Evolutionary conservation across 208 protist species (phyloP).

Genomic region (Spongospora subterranea): DNA sequence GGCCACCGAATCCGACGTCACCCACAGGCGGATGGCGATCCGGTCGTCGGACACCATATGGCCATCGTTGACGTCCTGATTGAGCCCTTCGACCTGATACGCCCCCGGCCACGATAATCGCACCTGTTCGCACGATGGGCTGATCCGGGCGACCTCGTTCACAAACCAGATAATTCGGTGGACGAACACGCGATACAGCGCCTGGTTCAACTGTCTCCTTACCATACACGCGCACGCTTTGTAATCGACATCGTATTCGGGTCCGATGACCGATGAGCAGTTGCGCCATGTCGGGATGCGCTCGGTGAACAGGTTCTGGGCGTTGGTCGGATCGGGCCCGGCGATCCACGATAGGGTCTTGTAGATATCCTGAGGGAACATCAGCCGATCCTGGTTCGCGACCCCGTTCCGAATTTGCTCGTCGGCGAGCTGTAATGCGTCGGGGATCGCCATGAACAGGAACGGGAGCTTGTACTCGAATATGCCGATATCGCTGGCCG

Average conservation of each 20-base stretch:
- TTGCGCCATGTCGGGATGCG: neutral
- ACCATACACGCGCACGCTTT: neutral
- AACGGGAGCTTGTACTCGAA: slow-evolving; percentile 35
- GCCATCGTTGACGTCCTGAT: neutral
- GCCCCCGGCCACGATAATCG: neutral
- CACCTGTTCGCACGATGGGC: slow-evolving; percentile 5
- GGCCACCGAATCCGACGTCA: neutral
- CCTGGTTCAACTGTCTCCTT: neutral
- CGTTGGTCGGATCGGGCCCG: neutral
- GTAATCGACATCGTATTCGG: slow-evolving; percentile 44
- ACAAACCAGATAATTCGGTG: neutral
- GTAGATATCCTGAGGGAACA: slow-evolving; percentile 32
- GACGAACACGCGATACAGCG: neutral
- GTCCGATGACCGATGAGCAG: slow-evolving; percentile 6
- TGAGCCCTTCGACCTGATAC: neutral
- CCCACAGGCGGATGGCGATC: neutral
- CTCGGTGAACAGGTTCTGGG: neutral
- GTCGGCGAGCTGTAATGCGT: neutral
- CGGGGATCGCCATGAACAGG: slow-evolving; percentile 17
- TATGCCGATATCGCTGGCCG: slow-evolving; percentile 10
- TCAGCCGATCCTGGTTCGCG: neutral
- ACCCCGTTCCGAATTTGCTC: neutral
- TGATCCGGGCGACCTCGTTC: neutral
- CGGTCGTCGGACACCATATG: no score
- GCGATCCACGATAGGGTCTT: neutral